These are phyloP conservation scores for Psilocybe cubensis DNA, from an alignment of 768 basidiomycete genomes.

Conservation along the genomic window DNA sequence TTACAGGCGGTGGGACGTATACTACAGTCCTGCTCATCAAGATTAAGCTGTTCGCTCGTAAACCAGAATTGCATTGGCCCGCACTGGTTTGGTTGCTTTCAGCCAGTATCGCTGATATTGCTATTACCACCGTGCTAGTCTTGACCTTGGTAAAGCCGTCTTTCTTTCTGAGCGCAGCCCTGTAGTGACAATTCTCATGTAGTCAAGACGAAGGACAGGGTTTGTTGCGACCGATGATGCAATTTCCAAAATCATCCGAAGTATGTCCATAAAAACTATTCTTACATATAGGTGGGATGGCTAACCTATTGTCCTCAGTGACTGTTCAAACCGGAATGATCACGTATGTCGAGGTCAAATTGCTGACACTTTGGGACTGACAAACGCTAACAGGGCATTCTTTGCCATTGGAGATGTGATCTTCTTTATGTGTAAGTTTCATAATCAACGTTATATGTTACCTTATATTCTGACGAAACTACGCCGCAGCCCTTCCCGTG, in stretches of 20 bases:
- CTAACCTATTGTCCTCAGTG: conserved; percentile 22
- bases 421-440: conserved; percentile 45
- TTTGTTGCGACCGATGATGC: conserved; percentile 46
- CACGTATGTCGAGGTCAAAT: conserved; percentile 34
- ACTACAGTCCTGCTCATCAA: conserved; percentile 35
- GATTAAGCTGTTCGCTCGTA: conserved; percentile 40
- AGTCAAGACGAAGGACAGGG: conserved; percentile 43
- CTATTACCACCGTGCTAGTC: conserved; percentile 43
- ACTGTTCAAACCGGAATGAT: conserved; percentile 49
- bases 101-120: conserved; percentile 42
- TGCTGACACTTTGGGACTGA: neutral
- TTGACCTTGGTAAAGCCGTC: conserved; percentile 33
- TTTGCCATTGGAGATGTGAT: conserved; percentile 47
- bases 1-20: conserved; percentile 50
- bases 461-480: neutral
- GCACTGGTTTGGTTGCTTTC: conserved; percentile 49
- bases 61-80: conserved; percentile 47
- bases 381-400: conserved; percentile 31
- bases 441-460: neutral
- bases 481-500: conserved; percentile 38
- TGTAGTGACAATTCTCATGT: neutral
- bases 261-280: conserved; percentile 17
- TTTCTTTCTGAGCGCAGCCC: too few species aligned
- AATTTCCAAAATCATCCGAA: conserved; percentile 39
- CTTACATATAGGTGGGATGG: conserved; percentile 3